Evolutionary conservation across 805 yeast genomes (phyloP), one percentile per base, ranked within the genome.

Genomic region (Metschnikowia colocasiae): DNA sequence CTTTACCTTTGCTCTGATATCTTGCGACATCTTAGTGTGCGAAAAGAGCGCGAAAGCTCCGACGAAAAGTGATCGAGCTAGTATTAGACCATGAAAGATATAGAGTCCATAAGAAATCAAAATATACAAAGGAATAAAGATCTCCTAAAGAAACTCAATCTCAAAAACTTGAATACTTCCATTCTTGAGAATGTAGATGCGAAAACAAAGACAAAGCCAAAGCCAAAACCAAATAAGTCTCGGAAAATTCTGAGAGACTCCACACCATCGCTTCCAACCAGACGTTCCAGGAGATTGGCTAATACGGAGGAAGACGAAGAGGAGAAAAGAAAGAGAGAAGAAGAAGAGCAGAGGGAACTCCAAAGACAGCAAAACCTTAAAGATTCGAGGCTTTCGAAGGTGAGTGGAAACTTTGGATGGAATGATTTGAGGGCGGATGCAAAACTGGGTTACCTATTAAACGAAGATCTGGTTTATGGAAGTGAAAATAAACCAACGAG

Each of bases 71-170:
- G 30, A 48, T 16, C 29, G 13, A 27, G 18, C 31, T n/a, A 19
- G n/a, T 40, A 26, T 29, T 26, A n/a, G 22, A 34, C 16, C 39
- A 45, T 31, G 36, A 34, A 41, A 27, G 39, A 36, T 40, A 37
- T 53, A 22, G 55, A 53, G 36, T 37, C 40, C 38, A 40, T 51
- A n/a, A 36, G 59, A 29, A 42, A 30, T 23, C 87, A 80, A 49
- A 89, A 88, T 60, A 94, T 92, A 50, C 87, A 82, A 53, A 74
- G 98, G 42, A 94, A 92, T 65, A 81, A 82, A 62, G 87, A 82
- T 54, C 75, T 91, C 20, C 71, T 92, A 44, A 75, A 80, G 55
- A 81, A 84, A 54, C 73, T 92, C 53, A 85, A 89, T 53, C 71
- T 92, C 16, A 82, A 80, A 43, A 66, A 79, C 10, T 64, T 85